Percentiles rank a stretch among this genome's conserved stretches.
phyloP scores from a whole-genome alignment of 2,329 filamentous ascomycete genomes.

The Aspergillus brunneoviolaceus region DNA sequence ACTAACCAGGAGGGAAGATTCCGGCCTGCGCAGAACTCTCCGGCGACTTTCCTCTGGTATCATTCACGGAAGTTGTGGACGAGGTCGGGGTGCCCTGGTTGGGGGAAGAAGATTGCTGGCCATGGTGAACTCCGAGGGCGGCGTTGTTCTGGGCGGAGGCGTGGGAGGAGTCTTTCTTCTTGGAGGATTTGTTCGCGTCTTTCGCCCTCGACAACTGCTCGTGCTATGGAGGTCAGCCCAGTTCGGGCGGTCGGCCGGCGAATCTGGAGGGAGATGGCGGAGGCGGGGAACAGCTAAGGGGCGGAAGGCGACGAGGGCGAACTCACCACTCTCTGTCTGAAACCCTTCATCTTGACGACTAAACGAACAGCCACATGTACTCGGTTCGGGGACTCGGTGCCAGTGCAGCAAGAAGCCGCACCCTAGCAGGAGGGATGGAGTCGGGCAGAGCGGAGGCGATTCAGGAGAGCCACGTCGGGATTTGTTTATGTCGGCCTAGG shows the following conservation, averaged over 20 bases:
- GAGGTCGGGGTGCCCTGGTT: conserved; percentile 77
- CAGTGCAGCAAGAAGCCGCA: conserved; percentile 38
- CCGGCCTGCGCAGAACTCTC: conserved; percentile 37
- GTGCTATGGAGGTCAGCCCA: conserved; percentile 52
- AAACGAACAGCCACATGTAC: conserved; percentile 38
- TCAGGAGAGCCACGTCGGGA: conserved; percentile 26
- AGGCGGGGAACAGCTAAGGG: conserved; percentile 23
- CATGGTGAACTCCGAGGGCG: conserved; percentile 46
- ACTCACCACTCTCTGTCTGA: conserved; percentile 95
- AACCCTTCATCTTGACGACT: conserved; percentile 81
- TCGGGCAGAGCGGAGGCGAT: conserved; percentile 21
- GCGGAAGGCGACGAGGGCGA: conserved; percentile 15
- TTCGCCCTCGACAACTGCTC: conserved; percentile 90
- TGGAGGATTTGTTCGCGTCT: conserved; percentile 77
- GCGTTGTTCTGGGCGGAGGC: conserved; percentile 75
- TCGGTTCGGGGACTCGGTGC: conserved; percentile 30
- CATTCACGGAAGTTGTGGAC: conserved; percentile 82
- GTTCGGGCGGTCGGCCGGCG: conserved; percentile 7
- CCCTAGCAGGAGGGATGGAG: conserved; percentile 33
- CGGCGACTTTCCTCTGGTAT: conserved; percentile 75
- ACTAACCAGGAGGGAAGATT: conserved; percentile 36
- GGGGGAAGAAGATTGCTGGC: conserved; percentile 60
- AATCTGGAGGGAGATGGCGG: conserved; percentile 22
- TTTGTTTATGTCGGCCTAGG: conserved; percentile 34
- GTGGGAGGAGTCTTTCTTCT: conserved; percentile 60